Conservation (phyloP, 2,329 filamentous ascomycete species). For the Xylaria sp. region DNA sequence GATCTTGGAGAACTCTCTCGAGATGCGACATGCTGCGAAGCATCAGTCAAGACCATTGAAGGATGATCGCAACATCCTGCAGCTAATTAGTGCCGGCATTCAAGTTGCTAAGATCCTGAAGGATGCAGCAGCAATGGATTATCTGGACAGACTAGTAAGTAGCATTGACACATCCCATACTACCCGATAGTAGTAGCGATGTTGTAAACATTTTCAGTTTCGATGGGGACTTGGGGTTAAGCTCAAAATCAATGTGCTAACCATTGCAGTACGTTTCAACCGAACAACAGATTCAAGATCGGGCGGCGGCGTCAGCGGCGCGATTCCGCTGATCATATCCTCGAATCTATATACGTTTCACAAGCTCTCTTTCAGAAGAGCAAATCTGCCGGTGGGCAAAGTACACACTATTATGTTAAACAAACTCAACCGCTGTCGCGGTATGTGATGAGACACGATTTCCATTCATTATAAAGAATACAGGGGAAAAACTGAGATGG, state of each 20-base stretch:
- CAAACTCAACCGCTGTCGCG: slow-evolving; percentile 39
- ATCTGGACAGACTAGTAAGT: slow-evolving; percentile 73
- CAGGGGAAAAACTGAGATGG: slow-evolving; percentile 18
- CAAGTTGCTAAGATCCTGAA: slow-evolving; percentile 90
- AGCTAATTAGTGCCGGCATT: slow-evolving; percentile 86
- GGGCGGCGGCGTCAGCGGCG: slow-evolving; percentile 58
- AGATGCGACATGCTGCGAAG: slow-evolving; percentile 87
- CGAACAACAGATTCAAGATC: slow-evolving; percentile 80
- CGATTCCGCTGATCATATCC: slow-evolving; percentile 53
- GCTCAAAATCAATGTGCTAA: slow-evolving; percentile 20
- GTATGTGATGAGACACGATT: slow-evolving; percentile 45
- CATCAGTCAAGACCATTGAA: slow-evolving; percentile 85
- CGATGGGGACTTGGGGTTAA: background rate
- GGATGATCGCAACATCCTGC: slow-evolving; percentile 88
- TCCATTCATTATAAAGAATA: slow-evolving; percentile 25
- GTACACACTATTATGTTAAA: slow-evolving; percentile 40
- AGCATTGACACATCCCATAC: background rate
- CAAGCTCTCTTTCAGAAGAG: slow-evolving; percentile 19
- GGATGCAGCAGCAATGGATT: slow-evolving; percentile 85
- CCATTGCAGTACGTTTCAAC: slow-evolving; percentile 74
- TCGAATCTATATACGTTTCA: slow-evolving; percentile 42
- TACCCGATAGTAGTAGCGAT: background rate
- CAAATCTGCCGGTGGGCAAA: slow-evolving; percentile 34
- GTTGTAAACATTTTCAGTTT: background rate
- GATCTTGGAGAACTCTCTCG: slow-evolving; percentile 86